Evolutionary conservation across 495 filamentous ascomycete species (phyloP), one percentile per base, ranked within the genome.

Genomic region (Friedmanniomyces endolithicus): DNA sequence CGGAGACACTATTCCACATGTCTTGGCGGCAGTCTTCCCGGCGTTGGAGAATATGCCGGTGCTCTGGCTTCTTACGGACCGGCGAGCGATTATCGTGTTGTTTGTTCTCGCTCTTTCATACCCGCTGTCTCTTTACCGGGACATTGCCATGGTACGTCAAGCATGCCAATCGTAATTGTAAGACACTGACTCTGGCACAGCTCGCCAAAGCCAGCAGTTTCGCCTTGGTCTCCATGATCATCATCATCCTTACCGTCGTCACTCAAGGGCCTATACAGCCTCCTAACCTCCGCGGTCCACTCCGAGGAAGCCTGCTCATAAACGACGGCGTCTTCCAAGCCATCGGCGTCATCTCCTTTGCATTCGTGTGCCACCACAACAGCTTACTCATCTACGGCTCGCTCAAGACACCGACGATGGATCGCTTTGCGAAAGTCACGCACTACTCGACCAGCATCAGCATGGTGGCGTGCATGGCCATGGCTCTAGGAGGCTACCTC

Each of bases 361-460:
- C 61, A 7, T 64, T 64, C 45, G 61, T 64, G 22, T 64, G 61
- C 52, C 61, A 98, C 66, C 92, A 98, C 67, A 98, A 97, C 70
- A 90, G 86, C 51, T 85, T 98, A 56, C 74, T 98, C 27, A 98
- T 98, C 64, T 98, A 98, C 69, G 90, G 89, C 59, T 97, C 92
- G 12, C 78, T 98, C 58, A 85, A 87, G 67, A 94, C 81, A 27
- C 92, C 92, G 11, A 98, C 92, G 2, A 78, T 98, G 57, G 88
- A 97, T 73, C 86, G 94, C 47, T 98, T 98, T 71, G 71, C 90
- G 25, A 78, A 67, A 25, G 89, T 98, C 39, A 98, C 92, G 29
- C 94, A 97, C 71, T 94, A 85, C 68, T 90, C 85, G 11, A 96
- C 92, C 12, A 76, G 71, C 63, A 79, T 96, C 24, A 95, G 89